Evolutionary conservation across 495 filamentous ascomycete genomes (phyloP).

Genomic region (Annulohypoxylon stygium): DNA sequence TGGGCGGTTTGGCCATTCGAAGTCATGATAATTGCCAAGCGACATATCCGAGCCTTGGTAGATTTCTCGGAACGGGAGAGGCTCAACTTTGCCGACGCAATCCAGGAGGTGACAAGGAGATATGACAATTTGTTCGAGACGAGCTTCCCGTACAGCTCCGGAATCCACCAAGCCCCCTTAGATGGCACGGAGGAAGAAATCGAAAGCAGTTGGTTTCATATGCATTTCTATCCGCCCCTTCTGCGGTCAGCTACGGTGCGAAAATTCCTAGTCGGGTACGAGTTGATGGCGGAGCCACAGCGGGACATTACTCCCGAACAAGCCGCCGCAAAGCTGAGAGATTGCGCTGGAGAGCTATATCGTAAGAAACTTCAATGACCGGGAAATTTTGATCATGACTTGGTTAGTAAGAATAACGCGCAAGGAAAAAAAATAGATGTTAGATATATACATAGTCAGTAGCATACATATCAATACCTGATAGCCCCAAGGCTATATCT

Average conservation of each 20-base stretch:
- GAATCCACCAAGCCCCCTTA: slow-evolving; percentile 94
- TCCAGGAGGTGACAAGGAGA: slow-evolving; percentile 86
- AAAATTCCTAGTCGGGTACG: slow-evolving; percentile 96
- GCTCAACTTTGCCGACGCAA: slow-evolving; percentile 78
- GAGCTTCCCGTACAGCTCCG: slow-evolving; percentile 91
- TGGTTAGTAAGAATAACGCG: background rate
- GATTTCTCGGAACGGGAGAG: slow-evolving; percentile 80
- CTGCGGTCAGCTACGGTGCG: slow-evolving; percentile 92
- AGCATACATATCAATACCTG: slow-evolving; percentile 16
- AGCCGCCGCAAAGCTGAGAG: slow-evolving; percentile 81
- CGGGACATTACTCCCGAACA: slow-evolving; percentile 98
- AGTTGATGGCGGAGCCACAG: slow-evolving; percentile 96
- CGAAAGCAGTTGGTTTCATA: slow-evolving; percentile 88
- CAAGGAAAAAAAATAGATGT: background rate
- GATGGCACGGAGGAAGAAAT: slow-evolving; percentile 86
- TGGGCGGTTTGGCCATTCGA: slow-evolving; percentile 99
- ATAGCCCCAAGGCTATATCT: background rate
- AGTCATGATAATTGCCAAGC: slow-evolving; percentile 87
- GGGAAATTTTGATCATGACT: background rate
- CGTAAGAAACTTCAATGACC: slow-evolving; percentile 70
- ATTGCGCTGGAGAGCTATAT: slow-evolving; percentile 84
- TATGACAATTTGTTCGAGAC: slow-evolving; percentile 99
- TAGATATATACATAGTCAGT: slow-evolving; percentile 22
- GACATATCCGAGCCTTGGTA: slow-evolving; percentile 82
- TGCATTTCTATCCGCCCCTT: slow-evolving; percentile 97